Percentiles rank a stretch among this genome's conserved stretches.
Conservation (phyloP, 495 filamentous ascomycete genomes). For the Hamigera avellanea region DNA sequence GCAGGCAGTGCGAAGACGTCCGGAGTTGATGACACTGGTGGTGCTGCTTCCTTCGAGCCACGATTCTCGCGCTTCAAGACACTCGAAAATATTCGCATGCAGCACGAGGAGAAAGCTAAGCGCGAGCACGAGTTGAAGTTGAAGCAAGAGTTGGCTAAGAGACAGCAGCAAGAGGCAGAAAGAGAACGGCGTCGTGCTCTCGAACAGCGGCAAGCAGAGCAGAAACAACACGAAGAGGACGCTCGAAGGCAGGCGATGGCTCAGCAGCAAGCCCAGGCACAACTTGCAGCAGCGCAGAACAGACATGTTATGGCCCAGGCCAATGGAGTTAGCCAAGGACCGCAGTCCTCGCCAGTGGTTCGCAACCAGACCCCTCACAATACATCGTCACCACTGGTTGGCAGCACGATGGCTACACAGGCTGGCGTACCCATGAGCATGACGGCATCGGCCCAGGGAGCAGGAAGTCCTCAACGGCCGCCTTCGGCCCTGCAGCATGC, state of each 20-base stretch:
- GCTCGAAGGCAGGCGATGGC: constrained; percentile 30
- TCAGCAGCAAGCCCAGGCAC: constrained; percentile 39
- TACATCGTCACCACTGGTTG: constrained; percentile 65
- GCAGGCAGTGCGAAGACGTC: constrained; percentile 48
- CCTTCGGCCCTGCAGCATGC: constrained; percentile 66
- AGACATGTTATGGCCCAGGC: constrained; percentile 37
- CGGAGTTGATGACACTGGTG: constrained; percentile 63
- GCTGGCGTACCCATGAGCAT: constrained; percentile 65
- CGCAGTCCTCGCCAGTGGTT: constrained; percentile 67
- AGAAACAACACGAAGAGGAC: constrained; percentile 35
- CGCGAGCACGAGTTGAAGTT: constrained; percentile 56
- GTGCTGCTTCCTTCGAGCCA: constrained; percentile 62
- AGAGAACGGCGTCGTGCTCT: constrained; percentile 27
- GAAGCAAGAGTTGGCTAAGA: constrained; percentile 36
- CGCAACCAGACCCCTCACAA: constrained; percentile 70
- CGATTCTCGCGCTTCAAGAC: constrained; percentile 86
- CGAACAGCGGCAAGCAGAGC: constrained; percentile 35
- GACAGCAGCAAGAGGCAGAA: constrained; percentile 37
- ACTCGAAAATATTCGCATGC: constrained; percentile 69
- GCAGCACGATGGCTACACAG: constrained; percentile 36
- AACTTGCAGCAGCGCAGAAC: constrained; percentile 30
- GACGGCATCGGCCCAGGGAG: constrained; percentile 61
- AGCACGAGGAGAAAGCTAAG: constrained; percentile 57
- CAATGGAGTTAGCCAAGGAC: constrained; percentile 53
- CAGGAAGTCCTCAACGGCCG: constrained; percentile 65